These are phyloP conservation scores for Capsicum pubescens DNA, from an alignment of 257 asterid genomes.

Conservation along the genomic window DNA sequence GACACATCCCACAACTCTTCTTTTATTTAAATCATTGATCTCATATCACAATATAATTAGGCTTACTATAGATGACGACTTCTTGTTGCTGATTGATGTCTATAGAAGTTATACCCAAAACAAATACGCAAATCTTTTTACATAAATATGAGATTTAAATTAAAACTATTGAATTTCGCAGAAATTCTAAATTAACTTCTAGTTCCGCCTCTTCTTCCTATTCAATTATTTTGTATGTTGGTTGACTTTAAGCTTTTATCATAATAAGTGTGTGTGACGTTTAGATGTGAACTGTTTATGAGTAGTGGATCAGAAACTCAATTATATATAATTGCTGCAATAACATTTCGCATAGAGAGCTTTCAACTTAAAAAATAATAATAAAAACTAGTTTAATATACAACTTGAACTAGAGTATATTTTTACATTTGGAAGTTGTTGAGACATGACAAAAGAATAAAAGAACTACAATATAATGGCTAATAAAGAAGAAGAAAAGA, in stretches of 20 bases:
- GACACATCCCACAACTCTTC: no score
- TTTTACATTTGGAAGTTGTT: neutral
- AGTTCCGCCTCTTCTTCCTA: neutral
- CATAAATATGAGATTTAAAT: no score
- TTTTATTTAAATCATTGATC: no score
- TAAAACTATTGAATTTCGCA: neutral
- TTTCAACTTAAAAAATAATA: neutral
- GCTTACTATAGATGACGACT: no score
- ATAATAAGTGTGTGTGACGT: neutral
- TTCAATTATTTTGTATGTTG: neutral
- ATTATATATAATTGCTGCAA: neutral
- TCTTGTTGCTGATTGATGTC: no score
- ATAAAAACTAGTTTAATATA: neutral
- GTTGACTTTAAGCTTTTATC: constrained; percentile 9
- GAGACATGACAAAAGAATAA: neutral
- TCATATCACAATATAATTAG: no score
- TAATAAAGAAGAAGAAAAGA: no score
- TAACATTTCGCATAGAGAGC: neutral
- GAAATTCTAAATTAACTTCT: neutral
- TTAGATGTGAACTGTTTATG: neutral
- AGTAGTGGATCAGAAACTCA: neutral
- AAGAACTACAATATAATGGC: no score
- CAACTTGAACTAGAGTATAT: neutral
- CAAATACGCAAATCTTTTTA: no score
- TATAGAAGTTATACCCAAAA: no score